Conservation (phyloP, 352 stramenopile genomes). For the Albugo laibachii region DNA sequence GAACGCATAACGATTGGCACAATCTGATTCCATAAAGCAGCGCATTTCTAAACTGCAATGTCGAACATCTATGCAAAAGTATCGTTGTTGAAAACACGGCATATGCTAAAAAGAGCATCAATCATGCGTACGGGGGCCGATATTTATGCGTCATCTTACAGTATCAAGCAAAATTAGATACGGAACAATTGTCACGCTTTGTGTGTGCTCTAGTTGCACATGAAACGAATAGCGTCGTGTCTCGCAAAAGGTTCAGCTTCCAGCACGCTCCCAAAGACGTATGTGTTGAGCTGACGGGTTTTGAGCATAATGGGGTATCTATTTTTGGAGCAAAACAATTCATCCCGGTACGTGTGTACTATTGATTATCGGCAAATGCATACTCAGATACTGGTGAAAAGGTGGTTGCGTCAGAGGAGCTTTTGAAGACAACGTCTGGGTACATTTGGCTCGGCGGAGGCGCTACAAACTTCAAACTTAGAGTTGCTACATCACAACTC, state of each 20-base stretch:
- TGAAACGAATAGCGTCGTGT: slow-evolving; percentile 13
- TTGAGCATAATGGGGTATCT: slow-evolving; percentile 69
- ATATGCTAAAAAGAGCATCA: slow-evolving; percentile 27
- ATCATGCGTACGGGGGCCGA: slow-evolving; percentile 41
- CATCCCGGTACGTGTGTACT: slow-evolving; percentile 23
- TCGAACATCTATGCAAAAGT: slow-evolving; percentile 73
- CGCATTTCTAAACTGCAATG: slow-evolving; percentile 28
- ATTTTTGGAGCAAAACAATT: slow-evolving; percentile 54
- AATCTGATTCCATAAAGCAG: too few species aligned
- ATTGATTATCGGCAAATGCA: neutral
- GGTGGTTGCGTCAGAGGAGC: slow-evolving; percentile 44
- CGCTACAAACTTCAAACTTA: slow-evolving; percentile 56
- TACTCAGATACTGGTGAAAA: slow-evolving; percentile 6
- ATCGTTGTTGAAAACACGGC: slow-evolving; percentile 80
- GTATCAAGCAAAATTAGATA: slow-evolving; percentile 70
- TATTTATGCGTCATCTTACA: slow-evolving; percentile 77
- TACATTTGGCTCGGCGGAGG: slow-evolving; percentile 72
- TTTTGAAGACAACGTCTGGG: slow-evolving; percentile 21
- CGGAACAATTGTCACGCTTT: slow-evolving; percentile 65
- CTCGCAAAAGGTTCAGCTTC: slow-evolving; percentile 76
- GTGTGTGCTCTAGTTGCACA: slow-evolving; percentile 42
- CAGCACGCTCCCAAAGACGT: slow-evolving; percentile 55
- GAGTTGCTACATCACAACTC: slow-evolving; percentile 44
- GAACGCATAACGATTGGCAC: too few species aligned
- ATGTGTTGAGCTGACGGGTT: slow-evolving; percentile 60